phyloP scores from a whole-genome alignment of 2,329 filamentous ascomycete species.

The Fusarium guadeloupense region DNA sequence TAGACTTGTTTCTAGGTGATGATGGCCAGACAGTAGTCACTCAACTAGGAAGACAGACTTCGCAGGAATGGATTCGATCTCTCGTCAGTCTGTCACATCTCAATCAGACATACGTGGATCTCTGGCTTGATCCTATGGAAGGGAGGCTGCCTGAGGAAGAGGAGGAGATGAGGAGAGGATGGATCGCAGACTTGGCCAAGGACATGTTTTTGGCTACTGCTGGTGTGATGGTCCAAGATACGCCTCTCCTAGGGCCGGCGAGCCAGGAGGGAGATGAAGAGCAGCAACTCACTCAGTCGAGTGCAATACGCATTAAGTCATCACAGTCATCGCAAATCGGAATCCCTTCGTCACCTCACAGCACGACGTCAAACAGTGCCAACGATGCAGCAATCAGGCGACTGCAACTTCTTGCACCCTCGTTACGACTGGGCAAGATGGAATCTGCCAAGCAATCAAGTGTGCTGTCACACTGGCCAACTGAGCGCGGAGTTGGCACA shows the following conservation, averaged over 20 bases:
- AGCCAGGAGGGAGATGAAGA: constrained; percentile 10
- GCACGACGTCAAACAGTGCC: constrained; percentile 9
- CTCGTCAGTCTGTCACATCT: constrained; percentile 43
- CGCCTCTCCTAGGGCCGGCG: constrained; percentile 42
- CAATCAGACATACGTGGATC: constrained; percentile 41
- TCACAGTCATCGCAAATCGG: constrained; percentile 36
- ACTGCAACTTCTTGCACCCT: constrained; percentile 48
- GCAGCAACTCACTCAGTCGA: constrained; percentile 17
- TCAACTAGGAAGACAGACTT: constrained; percentile 41
- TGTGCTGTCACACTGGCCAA: constrained; percentile 53
- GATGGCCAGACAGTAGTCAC: constrained; percentile 45
- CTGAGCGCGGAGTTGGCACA: constrained; percentile 48
- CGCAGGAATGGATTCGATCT: constrained; percentile 38
- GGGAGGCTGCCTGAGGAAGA: constrained; percentile 38
- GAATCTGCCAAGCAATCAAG: constrained; percentile 42
- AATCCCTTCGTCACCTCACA: constrained; percentile 38
- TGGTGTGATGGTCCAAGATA: constrained; percentile 49
- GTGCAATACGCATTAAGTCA: constrained; percentile 35
- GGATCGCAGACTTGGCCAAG: constrained; percentile 47
- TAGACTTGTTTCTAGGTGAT: constrained; percentile 41
- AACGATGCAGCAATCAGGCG: constrained; percentile 48
- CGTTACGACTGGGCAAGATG: constrained; percentile 41
- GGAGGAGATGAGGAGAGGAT: constrained; percentile 38
- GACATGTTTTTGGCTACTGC: constrained; percentile 49
- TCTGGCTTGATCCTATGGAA: constrained; percentile 47